These are phyloP conservation scores for Cyberlindnera saturnus DNA, from an alignment of 805 yeast species.

Conservation along the genomic window DNA sequence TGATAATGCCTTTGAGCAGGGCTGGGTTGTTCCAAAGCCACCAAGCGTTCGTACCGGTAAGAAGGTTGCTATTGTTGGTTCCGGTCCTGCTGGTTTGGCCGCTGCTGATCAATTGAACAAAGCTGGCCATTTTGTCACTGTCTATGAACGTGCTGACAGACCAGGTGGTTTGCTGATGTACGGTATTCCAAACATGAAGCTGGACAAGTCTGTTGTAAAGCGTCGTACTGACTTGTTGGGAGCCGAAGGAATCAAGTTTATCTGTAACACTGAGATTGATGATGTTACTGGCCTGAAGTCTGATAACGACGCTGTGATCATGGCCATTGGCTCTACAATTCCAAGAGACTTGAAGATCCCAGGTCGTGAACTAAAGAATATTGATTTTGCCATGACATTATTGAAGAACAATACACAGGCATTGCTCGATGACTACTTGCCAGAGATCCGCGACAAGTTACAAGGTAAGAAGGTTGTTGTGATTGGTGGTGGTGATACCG, in stretches of 20 bases:
- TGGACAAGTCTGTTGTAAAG: slow-evolving; percentile 87
- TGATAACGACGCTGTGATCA: slow-evolving; percentile 73
- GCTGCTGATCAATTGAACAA: slow-evolving; percentile 95
- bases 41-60: slow-evolving; percentile 82
- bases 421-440: slow-evolving; percentile 73
- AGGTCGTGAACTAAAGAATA: slow-evolving; percentile 85
- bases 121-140: slow-evolving; percentile 91
- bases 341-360: slow-evolving; percentile 94
- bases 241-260: slow-evolving; percentile 83
- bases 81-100: slow-evolving; percentile 97
- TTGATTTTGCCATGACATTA: slow-evolving; percentile 92
- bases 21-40: slow-evolving; percentile 87
- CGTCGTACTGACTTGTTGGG: slow-evolving; percentile 87
- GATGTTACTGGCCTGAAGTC: slow-evolving; percentile 66
- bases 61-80: slow-evolving; percentile 81
- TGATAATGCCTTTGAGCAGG: slow-evolving; percentile 93
- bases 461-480: slow-evolving; percentile 90
- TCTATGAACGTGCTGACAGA: slow-evolving; percentile 90
- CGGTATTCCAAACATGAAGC: slow-evolving; percentile 98
- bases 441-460: slow-evolving; percentile 61
- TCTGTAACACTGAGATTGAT: slow-evolving; percentile 75
- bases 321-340: slow-evolving; percentile 93
- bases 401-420: slow-evolving; percentile 87
- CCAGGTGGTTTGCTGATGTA: slow-evolving; percentile 97
- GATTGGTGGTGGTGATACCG: slow-evolving; percentile 99